Percentiles rank a stretch among this genome's conserved stretches.
Conservation (phyloP, 805 yeast genomes). For the Metschnikowia orientalis region DNA sequence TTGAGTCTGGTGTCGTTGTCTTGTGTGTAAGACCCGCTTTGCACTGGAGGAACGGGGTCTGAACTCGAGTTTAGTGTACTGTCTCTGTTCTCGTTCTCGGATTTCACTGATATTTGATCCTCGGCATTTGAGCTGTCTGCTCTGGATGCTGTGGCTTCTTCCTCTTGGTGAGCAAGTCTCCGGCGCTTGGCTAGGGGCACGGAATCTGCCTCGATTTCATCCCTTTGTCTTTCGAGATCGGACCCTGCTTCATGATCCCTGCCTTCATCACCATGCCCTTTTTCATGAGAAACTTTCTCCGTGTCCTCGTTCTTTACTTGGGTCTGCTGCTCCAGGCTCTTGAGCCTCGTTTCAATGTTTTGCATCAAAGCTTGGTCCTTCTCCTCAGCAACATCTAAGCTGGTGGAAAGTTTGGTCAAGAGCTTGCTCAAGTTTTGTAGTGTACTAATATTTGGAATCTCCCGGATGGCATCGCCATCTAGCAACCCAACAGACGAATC, state of each 20-base stretch:
- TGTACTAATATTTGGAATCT: conserved; percentile 38
- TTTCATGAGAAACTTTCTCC: conserved; percentile 1
- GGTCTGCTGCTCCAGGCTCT: conserved; percentile 4
- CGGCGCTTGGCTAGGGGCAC: conserved; percentile 16
- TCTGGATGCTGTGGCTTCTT: conserved; percentile 11
- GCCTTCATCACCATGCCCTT: conserved; percentile 5
- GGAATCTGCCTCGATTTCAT: conserved; percentile 12
- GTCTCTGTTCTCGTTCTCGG: conserved; percentile 9
- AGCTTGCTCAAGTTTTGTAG: conserved; percentile 43
- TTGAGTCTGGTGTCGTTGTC: conserved; percentile 57
- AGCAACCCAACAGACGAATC: conserved; percentile 57
- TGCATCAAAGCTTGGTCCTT: conserved; percentile 26
- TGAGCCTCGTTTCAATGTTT: conserved; percentile 15
- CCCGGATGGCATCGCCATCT: conserved; percentile 52
- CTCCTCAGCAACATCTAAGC: conserved; percentile 31
- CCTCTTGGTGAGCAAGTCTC: conserved; percentile 5
- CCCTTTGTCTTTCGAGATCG: conserved; percentile 10
- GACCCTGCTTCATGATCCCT: neutral
- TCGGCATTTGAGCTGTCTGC: neutral
- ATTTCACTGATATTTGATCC: conserved; percentile 1
- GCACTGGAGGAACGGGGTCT: conserved; percentile 45
- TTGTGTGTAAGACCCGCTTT: conserved; percentile 39
- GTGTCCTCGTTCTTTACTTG: conserved; percentile 3
- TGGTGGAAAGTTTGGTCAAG: conserved; percentile 37
- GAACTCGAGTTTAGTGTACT: conserved; percentile 22